phyloP scores from a whole-genome alignment of 1,284 basidiomycete species.

The Ganoderma boninense region DNA sequence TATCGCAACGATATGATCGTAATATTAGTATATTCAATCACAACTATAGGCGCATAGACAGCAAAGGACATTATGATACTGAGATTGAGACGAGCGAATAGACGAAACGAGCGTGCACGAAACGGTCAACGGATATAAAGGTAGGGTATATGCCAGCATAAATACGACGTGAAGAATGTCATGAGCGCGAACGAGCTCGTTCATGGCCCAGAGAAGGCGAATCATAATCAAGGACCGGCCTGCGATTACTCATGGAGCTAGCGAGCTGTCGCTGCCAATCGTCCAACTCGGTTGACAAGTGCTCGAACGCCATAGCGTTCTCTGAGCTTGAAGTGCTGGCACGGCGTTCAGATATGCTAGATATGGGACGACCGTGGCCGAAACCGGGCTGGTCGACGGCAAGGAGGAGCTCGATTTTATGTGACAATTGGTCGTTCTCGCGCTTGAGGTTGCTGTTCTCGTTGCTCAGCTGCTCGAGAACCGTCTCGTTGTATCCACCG shows the following conservation, averaged over 20 bases:
- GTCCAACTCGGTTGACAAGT: conserved; percentile 80
- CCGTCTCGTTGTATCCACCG: conserved; percentile 73
- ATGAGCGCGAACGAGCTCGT: conserved; percentile 74
- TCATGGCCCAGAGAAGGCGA: conserved; percentile 54
- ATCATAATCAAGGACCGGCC: conserved; percentile 77
- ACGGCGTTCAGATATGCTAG: conserved; percentile 67
- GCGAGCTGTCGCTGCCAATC: conserved; percentile 85
- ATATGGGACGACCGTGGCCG: conserved; percentile 67
- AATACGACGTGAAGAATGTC: conserved; percentile 47
- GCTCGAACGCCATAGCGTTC: conserved; percentile 76
- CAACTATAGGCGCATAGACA: conserved; percentile 37
- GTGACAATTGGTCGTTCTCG: conserved; percentile 86
- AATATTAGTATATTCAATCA: conserved; percentile 35
- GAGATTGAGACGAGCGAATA: conserved; percentile 53
- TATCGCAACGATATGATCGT: conserved; percentile 14
- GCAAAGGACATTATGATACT: conserved; percentile 45
- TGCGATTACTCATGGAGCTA: conserved; percentile 75
- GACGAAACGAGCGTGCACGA: conserved; percentile 57
- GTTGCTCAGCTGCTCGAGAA: conserved; percentile 77
- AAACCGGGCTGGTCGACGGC: conserved; percentile 83
- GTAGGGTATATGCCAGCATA: conserved; percentile 45
- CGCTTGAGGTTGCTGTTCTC: conserved; percentile 81
- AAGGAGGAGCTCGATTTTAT: conserved; percentile 86
- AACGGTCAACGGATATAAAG: conserved; percentile 36
- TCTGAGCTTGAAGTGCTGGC: conserved; percentile 84